Percentiles rank a stretch among this genome's conserved stretches.
Evolutionary conservation across 2,329 filamentous ascomycete species (phyloP).

Genomic region (Cladophialophora immunda): DNA sequence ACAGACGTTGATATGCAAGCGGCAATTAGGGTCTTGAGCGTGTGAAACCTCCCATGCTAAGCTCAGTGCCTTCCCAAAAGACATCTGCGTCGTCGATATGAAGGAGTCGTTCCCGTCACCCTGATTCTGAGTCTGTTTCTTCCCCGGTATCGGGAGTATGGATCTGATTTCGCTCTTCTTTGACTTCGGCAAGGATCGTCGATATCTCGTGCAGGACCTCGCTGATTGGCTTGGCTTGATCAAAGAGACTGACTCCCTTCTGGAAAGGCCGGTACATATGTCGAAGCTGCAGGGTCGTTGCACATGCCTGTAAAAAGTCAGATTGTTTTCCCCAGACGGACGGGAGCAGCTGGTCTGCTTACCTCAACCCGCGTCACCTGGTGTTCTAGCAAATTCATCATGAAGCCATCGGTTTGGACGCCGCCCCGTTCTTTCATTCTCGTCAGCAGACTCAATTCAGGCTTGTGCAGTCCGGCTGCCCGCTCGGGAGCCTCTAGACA

Average conservation of each 20-base stretch:
- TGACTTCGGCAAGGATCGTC: conserved; percentile 25
- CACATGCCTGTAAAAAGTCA: conserved; percentile 71
- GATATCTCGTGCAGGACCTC: conserved; percentile 64
- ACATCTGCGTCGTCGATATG: background rate
- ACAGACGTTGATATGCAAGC: background rate
- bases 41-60: background rate
- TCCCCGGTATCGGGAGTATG: conserved; percentile 28
- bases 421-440: conserved; percentile 75
- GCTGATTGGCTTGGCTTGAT: conserved; percentile 80
- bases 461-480: conserved; percentile 72
- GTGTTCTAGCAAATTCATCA: conserved; percentile 91
- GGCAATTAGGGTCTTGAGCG: background rate
- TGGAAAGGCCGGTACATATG: conserved; percentile 78
- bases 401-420: conserved; percentile 86
- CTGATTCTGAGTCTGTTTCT: conserved; percentile 11
- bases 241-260: conserved; percentile 68
- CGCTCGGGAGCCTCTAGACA: conserved; percentile 73
- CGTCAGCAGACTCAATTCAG: conserved; percentile 84
- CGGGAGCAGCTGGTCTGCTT: conserved; percentile 49
- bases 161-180: conserved; percentile 15
- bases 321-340: conserved; percentile 33
- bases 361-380: conserved; percentile 97
- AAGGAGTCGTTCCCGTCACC: background rate
- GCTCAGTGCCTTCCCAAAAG: background rate
- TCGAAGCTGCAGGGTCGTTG: conserved; percentile 79